Percentiles rank a stretch among this genome's conserved stretches.
These are phyloP conservation scores for Quercus dentata DNA, from an alignment of 306 rosid species.

Conservation along the genomic window DNA sequence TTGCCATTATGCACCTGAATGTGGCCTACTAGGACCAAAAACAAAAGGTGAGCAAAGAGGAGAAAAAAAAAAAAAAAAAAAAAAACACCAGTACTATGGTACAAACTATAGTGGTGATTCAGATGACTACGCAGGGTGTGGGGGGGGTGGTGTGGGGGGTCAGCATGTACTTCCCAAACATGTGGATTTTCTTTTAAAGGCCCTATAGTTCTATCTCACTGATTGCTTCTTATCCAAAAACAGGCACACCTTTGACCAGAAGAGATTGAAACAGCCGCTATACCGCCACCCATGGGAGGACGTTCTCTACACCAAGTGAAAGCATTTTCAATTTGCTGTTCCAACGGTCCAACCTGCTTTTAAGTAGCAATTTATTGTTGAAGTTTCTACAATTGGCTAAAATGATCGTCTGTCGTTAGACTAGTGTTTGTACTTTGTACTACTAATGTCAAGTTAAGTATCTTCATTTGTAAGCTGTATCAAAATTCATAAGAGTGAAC, in stretches of 20 bases:
- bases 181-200: neutral
- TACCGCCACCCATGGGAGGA: conserved; percentile 99
- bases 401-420: conserved; percentile 30
- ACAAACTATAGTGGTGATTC: conserved; percentile 4
- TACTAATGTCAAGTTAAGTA: conserved; percentile 23
- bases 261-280: conserved; percentile 97
- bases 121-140: neutral
- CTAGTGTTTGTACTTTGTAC: conserved; percentile 41
- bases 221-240: conserved; percentile 13
- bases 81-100: neutral
- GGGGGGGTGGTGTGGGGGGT: too few relatives aligned
- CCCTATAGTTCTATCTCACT: conserved; percentile 3
- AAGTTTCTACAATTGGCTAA: conserved; percentile 35
- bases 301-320: conserved; percentile 95
- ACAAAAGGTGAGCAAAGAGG: neutral
- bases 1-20: neutral
- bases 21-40: neutral
- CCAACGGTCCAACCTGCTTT: conserved; percentile 12
- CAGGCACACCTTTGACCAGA: conserved; percentile 98
- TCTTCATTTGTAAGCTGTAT: conserved; percentile 40
- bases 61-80: neutral
- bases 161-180: too few relatives aligned
- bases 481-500: conserved; percentile 30
- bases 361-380: conserved; percentile 13
- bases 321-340: conserved; percentile 6